These are phyloP conservation scores for Daldinia decipiens DNA, from an alignment of 495 filamentous ascomycete genomes.

Conservation along the genomic window DNA sequence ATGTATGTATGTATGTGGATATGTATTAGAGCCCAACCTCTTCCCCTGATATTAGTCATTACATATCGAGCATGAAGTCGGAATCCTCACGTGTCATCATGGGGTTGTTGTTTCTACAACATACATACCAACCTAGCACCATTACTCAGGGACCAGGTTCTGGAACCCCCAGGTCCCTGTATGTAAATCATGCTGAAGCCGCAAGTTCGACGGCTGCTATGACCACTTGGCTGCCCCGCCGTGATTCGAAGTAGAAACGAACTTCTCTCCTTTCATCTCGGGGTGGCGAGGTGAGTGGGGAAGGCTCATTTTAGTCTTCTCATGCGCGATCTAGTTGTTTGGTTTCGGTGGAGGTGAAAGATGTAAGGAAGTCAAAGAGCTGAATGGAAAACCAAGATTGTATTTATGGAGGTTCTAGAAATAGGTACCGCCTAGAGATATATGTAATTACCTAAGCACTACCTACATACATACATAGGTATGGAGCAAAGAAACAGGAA, in stretches of 20 bases:
- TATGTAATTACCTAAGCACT: background rate
- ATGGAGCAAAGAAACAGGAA: background rate
- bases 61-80: slow-evolving; percentile 14
- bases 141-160: background rate
- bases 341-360: slow-evolving; percentile 29
- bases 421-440: background rate
- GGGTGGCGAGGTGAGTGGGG: slow-evolving; percentile 32
- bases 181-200: slow-evolving; percentile 3
- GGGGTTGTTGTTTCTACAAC: background rate
- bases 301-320: slow-evolving; percentile 31
- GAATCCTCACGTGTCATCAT: slow-evolving; percentile 29
- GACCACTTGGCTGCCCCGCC: slow-evolving; percentile 11
- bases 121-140: no score
- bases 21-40: background rate
- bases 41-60: slow-evolving; percentile 1
- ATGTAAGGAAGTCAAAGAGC: background rate
- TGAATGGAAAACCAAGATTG: background rate
- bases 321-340: slow-evolving; percentile 24
- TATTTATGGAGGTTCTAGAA: background rate
- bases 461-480: no score
- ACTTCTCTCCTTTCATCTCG: slow-evolving; percentile 40
- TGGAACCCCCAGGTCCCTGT: slow-evolving; percentile 3
- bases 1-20: no score
- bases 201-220: slow-evolving; percentile 4
- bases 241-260: background rate